These are phyloP conservation scores for Thamnidium elegans DNA, from an alignment of 192 early-diverging fungal genomes.

Conservation along the genomic window DNA sequence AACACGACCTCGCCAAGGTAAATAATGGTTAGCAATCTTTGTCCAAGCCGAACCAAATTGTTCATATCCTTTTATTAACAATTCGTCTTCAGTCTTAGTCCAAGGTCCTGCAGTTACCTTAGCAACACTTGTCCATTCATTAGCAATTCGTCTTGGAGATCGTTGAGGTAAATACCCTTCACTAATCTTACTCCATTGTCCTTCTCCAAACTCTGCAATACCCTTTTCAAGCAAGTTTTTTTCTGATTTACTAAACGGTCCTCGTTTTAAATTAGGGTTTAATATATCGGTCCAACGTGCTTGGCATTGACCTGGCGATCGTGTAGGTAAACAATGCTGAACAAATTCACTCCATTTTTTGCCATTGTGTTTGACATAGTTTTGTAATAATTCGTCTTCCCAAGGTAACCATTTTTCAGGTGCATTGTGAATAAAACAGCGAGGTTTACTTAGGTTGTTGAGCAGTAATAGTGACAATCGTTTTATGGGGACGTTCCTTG, in stretches of 20 bases:
- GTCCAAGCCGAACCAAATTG: constrained; percentile 16
- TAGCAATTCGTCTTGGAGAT: background rate
- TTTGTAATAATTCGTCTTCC: constrained; percentile 18
- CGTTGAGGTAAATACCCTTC: constrained; percentile 24
- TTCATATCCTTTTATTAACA: constrained; percentile 6
- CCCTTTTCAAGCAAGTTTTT: background rate
- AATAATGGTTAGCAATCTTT: constrained; percentile 9
- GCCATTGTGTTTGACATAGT: constrained; percentile 23
- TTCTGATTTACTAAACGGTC: background rate
- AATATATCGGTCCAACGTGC: background rate
- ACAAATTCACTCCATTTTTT: constrained; percentile 11
- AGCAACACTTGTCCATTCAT: constrained; percentile 13
- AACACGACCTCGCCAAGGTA: constrained; percentile 4
- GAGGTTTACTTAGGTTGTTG: too few species aligned
- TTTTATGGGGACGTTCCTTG: too few species aligned
- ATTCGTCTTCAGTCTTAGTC: constrained; percentile 21
- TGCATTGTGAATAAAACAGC: background rate
- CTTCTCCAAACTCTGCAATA: constrained; percentile 11
- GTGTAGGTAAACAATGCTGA: constrained; percentile 22
- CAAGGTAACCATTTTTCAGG: constrained; percentile 17
- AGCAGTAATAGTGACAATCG: too few species aligned
- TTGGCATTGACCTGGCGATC: background rate
- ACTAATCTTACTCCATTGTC: constrained; percentile 11
- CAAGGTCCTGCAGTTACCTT: background rate
- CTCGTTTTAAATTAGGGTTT: background rate